These are phyloP conservation scores for Tephrocybe rancida DNA, from an alignment of 768 basidiomycete genomes.

Conservation along the genomic window DNA sequence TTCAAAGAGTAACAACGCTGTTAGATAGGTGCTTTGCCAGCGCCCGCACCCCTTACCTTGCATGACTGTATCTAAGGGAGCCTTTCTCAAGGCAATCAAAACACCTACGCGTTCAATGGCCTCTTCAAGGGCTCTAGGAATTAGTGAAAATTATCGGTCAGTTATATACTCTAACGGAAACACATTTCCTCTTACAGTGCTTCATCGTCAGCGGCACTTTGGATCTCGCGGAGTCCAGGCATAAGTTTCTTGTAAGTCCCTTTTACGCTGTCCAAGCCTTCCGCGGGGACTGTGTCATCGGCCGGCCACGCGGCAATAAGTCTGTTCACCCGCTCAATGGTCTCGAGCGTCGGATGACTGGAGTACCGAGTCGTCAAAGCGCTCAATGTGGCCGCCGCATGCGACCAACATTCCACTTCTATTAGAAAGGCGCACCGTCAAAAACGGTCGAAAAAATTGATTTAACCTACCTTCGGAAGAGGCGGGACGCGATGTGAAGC, in stretches of 20 bases:
- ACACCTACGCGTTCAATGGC: constrained; percentile 70
- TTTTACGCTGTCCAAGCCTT: constrained; percentile 68
- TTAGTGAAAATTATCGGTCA: constrained; percentile 2
- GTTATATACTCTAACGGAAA: not conserved
- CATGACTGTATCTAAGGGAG: constrained; percentile 53
- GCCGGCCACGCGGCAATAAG: constrained; percentile 71
- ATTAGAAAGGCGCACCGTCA: constrained; percentile 15
- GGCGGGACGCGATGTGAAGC: constrained; percentile 60
- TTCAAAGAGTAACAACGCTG: not conserved
- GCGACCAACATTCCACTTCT: constrained; percentile 82
- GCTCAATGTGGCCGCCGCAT: constrained; percentile 61
- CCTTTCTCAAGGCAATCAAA: constrained; percentile 73
- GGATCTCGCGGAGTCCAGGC: constrained; percentile 65
- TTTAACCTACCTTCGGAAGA: constrained; percentile 69
- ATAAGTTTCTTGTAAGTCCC: constrained; percentile 62
- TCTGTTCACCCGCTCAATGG: constrained; percentile 74
- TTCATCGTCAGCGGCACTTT: constrained; percentile 60
- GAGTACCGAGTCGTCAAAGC: constrained; percentile 56
- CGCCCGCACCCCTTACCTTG: constrained; percentile 47
- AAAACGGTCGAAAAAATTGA: constrained; percentile 13
- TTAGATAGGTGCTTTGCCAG: not conserved
- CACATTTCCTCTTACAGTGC: constrained; percentile 48
- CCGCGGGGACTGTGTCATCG: constrained; percentile 68
- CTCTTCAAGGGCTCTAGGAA: constrained; percentile 65
- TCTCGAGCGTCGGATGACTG: constrained; percentile 51